A percentile compares a stretch with the other conserved stretches of the same genome.
Evolutionary conservation across 1,284 basidiomycete genomes (phyloP).

Genomic region (Cryptococcus sp.): DNA sequence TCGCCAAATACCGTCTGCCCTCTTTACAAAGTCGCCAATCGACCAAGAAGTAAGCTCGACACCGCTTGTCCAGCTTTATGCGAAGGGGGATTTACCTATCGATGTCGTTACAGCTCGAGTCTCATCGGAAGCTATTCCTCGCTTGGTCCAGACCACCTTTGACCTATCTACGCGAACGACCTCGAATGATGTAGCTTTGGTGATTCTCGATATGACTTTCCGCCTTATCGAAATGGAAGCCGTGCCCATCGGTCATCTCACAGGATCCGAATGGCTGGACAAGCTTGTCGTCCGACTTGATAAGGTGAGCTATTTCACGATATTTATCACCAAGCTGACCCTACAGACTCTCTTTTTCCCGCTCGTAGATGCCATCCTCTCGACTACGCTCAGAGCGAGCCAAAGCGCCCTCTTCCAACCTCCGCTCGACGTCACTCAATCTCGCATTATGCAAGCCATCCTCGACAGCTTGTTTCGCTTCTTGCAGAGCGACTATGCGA

Average conservation of each 20-base stretch:
- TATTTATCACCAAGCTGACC: conserved; percentile 9
- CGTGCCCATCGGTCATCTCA: conserved; percentile 14
- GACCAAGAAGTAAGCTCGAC: no score
- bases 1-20: conserved; percentile 1
- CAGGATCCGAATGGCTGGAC: conserved; percentile 6
- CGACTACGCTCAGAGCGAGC: conserved; percentile 54
- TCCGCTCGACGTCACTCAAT: conserved; percentile 17
- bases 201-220: conserved; percentile 12
- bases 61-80: background rate
- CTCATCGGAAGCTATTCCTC: conserved; percentile 11
- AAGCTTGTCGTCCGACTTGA: background rate
- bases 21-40: background rate
- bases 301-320: conserved; percentile 23
- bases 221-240: conserved; percentile 25
- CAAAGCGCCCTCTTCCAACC: conserved; percentile 22
- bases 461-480: conserved; percentile 61
- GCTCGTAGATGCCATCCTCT: conserved; percentile 56
- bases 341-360: conserved; percentile 60
- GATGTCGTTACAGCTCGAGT: conserved; percentile 3
- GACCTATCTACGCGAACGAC: conserved; percentile 3
- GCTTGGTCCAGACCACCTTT: conserved; percentile 20
- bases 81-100: background rate
- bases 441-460: conserved; percentile 22
- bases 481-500: conserved; percentile 59
- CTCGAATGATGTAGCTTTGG: background rate